Base-by-base conservation (phyloP, 1,284 basidiomycete species). In the Ustilago shanxiensis region DNA sequence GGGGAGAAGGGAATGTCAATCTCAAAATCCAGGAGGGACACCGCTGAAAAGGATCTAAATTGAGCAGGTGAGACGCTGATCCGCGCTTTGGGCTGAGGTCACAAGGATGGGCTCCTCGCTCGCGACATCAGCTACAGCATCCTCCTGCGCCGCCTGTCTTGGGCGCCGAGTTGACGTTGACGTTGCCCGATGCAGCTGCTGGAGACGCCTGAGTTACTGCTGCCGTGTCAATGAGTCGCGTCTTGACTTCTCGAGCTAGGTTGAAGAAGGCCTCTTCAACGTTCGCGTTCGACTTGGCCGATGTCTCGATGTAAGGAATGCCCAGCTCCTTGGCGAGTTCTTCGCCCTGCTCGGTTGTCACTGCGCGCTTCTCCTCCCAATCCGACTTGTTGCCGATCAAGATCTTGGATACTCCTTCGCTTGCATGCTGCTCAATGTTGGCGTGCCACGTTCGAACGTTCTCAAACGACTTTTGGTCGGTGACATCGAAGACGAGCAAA, bases 201-300 rank as follows among this genome's bases (percentile, higher is more conserved):
- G 73, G 61, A 28, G 73, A 65, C 4, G 68, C 60, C 51, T 71
- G 73, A 1, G 73, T 64, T 4, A 71, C 63, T n/a, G 75, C 75
- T 11, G 76, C 76, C 28, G 76, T 71, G 60, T 99, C 97, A 86
- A 99, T 98, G 81, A 99, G 89, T 60, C 96, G 92, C 54, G 93
- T 91, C 90, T 99, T 99, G 61, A 81, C 75, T 57, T 71, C 68
- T 20, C 95, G 90, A 39, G 97, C 96, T 66, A 99, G 90, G 14
- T 93, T 93, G 88, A 99, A 98, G 90, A 99, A 99, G 2, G 97
- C 96, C 83, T 98, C 95, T 88, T 99, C 97, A 22, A 99, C 97
- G 75, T 95, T 95, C 71, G 97, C 93, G 87, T 98, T 99, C 57
- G 93, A 90, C 89, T 99, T 99, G 60, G 97, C 97, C 33, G 93